A percentile compares a stretch with the other conserved stretches of the same genome.
phyloP scores from a whole-genome alignment of 345 rosid species.

The Eucalyptus curtisii region DNA sequence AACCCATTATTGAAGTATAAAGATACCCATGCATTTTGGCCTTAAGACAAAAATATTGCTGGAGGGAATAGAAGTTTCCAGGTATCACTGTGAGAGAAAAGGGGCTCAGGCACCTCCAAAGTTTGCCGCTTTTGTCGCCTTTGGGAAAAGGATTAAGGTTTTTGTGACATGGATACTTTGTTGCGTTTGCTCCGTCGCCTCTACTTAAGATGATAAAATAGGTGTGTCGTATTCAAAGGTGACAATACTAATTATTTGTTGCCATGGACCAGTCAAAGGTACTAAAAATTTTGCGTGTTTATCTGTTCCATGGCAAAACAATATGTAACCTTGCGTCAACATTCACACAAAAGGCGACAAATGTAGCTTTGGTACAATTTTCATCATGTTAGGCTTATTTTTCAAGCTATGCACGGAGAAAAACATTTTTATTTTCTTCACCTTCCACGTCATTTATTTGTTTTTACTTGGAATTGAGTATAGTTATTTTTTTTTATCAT shows the following conservation, averaged over 20 bases:
- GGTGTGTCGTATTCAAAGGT: not conserved
- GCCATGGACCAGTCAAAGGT: not conserved
- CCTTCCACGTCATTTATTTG: not conserved
- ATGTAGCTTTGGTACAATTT: not conserved
- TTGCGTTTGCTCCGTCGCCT: not conserved
- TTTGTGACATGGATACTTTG: not conserved
- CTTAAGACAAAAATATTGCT: not conserved
- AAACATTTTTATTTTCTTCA: not conserved
- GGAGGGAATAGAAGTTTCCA: not conserved
- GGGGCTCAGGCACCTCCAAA: not conserved
- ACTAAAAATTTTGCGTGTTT: not conserved
- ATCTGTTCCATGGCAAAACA: not conserved
- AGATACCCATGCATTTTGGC: not conserved
- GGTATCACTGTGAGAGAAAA: not conserved
- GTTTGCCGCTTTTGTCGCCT: not conserved
- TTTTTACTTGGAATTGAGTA: not conserved
- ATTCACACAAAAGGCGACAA: not conserved
- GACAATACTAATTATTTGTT: not conserved
- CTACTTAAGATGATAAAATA: not conserved
- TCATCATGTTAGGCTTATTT: not conserved
- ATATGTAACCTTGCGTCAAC: not conserved
- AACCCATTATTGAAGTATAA: not conserved
- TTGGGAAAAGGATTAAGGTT: not conserved
- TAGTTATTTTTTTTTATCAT: not conserved
- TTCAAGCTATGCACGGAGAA: not conserved